These are phyloP conservation scores for Phtheirospermum japonicum DNA, from an alignment of 257 asterid species.

Conservation along the genomic window DNA sequence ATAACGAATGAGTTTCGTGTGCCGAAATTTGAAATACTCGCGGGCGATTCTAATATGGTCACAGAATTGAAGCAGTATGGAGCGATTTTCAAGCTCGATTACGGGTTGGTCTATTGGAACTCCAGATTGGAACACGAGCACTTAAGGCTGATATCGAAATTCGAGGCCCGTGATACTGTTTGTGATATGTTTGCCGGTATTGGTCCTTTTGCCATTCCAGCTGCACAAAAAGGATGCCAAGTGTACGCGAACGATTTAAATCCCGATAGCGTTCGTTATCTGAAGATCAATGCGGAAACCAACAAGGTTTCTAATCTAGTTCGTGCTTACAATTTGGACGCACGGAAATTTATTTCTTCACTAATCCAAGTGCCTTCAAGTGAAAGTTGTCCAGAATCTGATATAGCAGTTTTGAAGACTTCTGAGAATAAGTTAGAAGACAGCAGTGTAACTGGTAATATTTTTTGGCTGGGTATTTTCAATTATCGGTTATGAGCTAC, in stretches of 20 bases:
- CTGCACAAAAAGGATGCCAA: constrained; percentile 88
- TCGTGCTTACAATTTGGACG: constrained; percentile 77
- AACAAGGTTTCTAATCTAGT: constrained; percentile 77
- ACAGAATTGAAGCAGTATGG: constrained; percentile 89
- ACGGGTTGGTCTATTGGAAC: constrained; percentile 92
- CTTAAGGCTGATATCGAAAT: constrained; percentile 67
- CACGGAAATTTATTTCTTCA: constrained; percentile 61
- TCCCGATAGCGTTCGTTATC: constrained; percentile 75
- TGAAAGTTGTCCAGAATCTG: constrained; percentile 40
- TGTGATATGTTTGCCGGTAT: constrained; percentile 97
- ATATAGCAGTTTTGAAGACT: constrained; percentile 24
- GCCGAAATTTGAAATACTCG: constrained; percentile 88
- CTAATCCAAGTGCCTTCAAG: constrained; percentile 55
- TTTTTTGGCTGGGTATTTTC: constrained; percentile 21
- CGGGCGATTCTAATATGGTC: constrained; percentile 78
- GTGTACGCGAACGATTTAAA: constrained; percentile 93
- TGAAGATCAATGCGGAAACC: constrained; percentile 74
- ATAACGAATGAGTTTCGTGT: constrained; percentile 89
- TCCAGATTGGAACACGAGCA: constrained; percentile 96
- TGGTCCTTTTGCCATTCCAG: constrained; percentile 96
- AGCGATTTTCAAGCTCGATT: constrained; percentile 93
- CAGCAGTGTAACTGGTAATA: constrained; percentile 35
- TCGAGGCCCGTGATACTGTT: constrained; percentile 63
- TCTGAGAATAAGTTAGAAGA: constrained; percentile 34
- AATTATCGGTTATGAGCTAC: constrained; percentile 21